Conservation (phyloP, 2,329 filamentous ascomycete species). For the Ascocoryne sarcoides region DNA sequence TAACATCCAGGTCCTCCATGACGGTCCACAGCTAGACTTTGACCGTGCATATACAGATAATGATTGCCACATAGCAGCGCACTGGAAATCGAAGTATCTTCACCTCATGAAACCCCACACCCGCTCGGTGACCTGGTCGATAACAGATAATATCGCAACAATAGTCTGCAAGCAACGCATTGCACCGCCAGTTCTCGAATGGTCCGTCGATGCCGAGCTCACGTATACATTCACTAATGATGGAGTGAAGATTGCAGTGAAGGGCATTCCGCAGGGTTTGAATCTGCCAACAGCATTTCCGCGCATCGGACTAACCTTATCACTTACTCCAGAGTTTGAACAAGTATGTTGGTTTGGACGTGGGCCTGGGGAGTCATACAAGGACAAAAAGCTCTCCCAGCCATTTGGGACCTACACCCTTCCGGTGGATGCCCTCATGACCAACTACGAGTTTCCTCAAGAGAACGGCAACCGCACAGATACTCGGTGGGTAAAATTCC, state of each 20-base stretch:
- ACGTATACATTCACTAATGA: slow-evolving; percentile 44
- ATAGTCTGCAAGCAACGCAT: slow-evolving; percentile 36
- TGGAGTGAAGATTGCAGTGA: slow-evolving; percentile 36
- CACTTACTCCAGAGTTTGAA: slow-evolving; percentile 38
- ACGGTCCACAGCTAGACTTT: not conserved
- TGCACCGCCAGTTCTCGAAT: slow-evolving; percentile 50
- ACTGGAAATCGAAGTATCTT: slow-evolving; percentile 25
- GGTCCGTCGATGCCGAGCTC: slow-evolving; percentile 42
- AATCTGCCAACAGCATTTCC: slow-evolving; percentile 44
- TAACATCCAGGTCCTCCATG: not conserved
- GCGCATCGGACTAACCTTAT: slow-evolving; percentile 49
- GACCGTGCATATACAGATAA: slow-evolving; percentile 5
- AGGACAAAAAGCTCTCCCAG: slow-evolving; percentile 55
- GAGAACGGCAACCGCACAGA: slow-evolving; percentile 56
- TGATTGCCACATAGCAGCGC: not conserved
- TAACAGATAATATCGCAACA: slow-evolving; percentile 29
- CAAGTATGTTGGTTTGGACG: slow-evolving; percentile 54
- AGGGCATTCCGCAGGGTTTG: slow-evolving; percentile 37
- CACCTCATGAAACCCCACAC: slow-evolving; percentile 38
- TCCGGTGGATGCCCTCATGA: slow-evolving; percentile 42
- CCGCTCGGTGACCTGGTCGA: slow-evolving; percentile 32
- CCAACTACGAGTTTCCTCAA: slow-evolving; percentile 60
- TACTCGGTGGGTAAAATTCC: slow-evolving; percentile 44
- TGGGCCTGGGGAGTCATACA: slow-evolving; percentile 56
- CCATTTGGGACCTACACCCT: slow-evolving; percentile 43